These are phyloP conservation scores for Aegilops speltoides DNA, from an alignment of 176 grass and related monocot species.

Conservation along the genomic window DNA sequence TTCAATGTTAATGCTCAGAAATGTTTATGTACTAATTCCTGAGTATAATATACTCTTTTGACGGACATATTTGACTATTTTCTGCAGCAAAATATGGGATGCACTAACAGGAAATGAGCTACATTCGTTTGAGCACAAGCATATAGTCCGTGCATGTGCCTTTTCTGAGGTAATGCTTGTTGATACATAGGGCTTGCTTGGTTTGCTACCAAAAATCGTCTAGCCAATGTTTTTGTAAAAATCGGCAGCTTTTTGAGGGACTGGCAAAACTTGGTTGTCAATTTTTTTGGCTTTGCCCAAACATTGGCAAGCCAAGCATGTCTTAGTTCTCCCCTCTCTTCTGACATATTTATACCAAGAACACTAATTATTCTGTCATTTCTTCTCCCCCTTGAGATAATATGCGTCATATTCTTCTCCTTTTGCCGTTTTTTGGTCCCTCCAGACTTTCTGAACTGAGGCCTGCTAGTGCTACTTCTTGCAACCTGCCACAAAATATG, in stretches of 20 bases:
- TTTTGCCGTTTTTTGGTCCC: neutral
- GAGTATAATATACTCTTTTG: constrained; percentile 2
- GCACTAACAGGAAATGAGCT: constrained; percentile 85
- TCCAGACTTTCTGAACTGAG: neutral
- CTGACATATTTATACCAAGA: constrained; percentile 15
- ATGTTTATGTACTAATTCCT: neutral
- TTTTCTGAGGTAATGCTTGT: constrained; percentile 81
- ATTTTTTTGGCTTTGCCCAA: neutral
- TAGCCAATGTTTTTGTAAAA: neutral
- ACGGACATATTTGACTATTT: neutral
- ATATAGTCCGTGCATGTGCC: constrained; percentile 94
- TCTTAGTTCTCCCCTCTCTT: neutral
- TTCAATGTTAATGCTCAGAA: neutral
- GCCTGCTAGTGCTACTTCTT: neutral
- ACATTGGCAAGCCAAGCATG: neutral
- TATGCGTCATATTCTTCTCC: neutral
- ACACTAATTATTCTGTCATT: neutral
- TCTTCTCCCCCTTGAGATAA: neutral
- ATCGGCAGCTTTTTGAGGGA: neutral
- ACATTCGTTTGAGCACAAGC: constrained; percentile 96
- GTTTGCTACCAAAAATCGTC: neutral
- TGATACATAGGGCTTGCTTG: neutral
- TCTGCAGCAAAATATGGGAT: constrained; percentile 97
- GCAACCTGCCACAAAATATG: neutral
- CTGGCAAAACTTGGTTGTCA: neutral